These are phyloP conservation scores for Vitis rupestris DNA, from an alignment of 164 flowering plant species.

Conservation along the genomic window DNA sequence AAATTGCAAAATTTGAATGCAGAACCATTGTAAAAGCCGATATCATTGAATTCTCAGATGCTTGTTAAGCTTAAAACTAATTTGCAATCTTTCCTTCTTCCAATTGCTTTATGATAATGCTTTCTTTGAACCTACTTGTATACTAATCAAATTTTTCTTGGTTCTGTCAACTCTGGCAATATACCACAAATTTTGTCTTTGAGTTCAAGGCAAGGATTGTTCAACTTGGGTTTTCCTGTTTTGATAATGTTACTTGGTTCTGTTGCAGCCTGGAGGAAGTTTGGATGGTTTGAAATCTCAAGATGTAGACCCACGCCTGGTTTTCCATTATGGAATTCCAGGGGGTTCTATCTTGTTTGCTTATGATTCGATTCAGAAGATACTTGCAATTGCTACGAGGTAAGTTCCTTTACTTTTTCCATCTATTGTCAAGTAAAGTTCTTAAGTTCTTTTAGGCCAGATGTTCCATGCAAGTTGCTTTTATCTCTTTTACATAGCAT, in stretches of 20 bases:
- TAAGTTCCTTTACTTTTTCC: constrained; percentile 24
- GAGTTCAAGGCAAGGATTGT: too few relatives aligned
- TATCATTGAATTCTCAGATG: too few relatives aligned
- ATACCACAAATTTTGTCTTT: too few relatives aligned
- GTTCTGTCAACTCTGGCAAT: too few relatives aligned
- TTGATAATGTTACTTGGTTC: not conserved
- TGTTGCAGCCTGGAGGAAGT: constrained; percentile 55
- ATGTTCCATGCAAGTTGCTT: not conserved
- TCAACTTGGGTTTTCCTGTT: not conserved
- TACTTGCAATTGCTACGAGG: constrained; percentile 80
- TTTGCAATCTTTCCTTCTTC: too few relatives aligned
- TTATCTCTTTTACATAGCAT: too few relatives aligned
- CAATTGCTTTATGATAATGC: too few relatives aligned
- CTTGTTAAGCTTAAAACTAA: too few relatives aligned
- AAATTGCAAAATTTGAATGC: too few relatives aligned
- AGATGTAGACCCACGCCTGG: constrained; percentile 64
- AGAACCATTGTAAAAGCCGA: too few relatives aligned
- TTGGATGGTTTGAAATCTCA: constrained; percentile 51
- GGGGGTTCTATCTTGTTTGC: constrained; percentile 54
- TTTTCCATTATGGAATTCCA: constrained; percentile 87
- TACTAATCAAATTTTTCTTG: too few relatives aligned
- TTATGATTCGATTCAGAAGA: constrained; percentile 69
- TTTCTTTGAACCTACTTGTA: too few relatives aligned
- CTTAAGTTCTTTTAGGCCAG: not conserved
- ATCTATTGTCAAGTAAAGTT: not conserved